These are phyloP conservation scores for Trichoderma semiorbis DNA, from an alignment of 2,329 filamentous ascomycete species.

Conservation along the genomic window DNA sequence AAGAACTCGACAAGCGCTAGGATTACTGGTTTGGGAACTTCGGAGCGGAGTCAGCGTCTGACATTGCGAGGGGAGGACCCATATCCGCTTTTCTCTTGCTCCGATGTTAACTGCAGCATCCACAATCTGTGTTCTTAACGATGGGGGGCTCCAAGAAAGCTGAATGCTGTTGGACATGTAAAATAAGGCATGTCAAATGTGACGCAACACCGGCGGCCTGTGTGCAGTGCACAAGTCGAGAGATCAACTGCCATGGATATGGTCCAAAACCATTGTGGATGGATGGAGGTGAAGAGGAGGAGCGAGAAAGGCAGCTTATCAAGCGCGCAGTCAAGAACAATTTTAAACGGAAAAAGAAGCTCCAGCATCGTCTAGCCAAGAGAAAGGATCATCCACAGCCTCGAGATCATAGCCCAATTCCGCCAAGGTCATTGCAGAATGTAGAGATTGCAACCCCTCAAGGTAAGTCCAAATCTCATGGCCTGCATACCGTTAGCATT, in stretches of 20 bases:
- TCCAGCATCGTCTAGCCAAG: not conserved
- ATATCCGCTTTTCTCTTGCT: not conserved
- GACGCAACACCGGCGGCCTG: not conserved
- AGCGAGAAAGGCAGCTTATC: not conserved
- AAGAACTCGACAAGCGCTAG: not conserved
- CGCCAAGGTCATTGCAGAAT: not conserved
- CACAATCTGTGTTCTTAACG: not conserved
- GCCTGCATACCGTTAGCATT: not conserved
- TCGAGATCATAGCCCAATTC: not conserved
- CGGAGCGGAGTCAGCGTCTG: not conserved
- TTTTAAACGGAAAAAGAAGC: not conserved
- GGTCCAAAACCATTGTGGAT: not conserved
- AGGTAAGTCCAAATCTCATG: not conserved
- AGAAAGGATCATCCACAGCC: not conserved
- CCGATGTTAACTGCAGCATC: not conserved
- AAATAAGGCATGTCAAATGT: not conserved
- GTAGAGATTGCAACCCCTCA: not conserved
- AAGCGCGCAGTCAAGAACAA: not conserved
- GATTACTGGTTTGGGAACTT: not conserved
- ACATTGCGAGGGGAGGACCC: not conserved
- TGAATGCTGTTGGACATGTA: not conserved
- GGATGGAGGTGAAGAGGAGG: not conserved
- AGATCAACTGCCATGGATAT: not conserved
- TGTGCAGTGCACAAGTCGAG: not conserved
- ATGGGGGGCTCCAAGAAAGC: not conserved